phyloP scores from a whole-genome alignment of 495 filamentous ascomycete genomes.

The Rhypophila decipiens region DNA sequence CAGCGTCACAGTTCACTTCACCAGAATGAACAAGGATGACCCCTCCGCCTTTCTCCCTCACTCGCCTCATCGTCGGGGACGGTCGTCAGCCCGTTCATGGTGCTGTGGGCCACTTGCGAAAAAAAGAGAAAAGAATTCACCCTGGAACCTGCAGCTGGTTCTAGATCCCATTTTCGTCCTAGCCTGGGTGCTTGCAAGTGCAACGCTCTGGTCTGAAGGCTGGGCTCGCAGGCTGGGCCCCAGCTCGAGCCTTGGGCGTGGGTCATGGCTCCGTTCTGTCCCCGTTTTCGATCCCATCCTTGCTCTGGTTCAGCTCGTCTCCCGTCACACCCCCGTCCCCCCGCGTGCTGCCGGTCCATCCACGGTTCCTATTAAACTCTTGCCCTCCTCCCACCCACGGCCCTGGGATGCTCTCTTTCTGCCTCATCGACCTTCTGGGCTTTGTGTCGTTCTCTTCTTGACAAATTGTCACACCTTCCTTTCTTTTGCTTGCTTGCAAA shows the following conservation, averaged over 20 bases:
- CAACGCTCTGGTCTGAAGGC: neutral
- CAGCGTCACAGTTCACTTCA: slow-evolving; percentile 2
- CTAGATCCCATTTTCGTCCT: neutral
- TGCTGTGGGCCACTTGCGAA: neutral
- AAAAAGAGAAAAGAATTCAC: neutral
- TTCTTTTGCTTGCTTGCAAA: slow-evolving; percentile 13
- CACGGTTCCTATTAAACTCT: neutral
- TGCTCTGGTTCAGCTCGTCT: neutral
- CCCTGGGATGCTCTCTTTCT: slow-evolving; percentile 11
- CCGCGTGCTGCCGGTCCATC: neutral
- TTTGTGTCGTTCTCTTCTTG: slow-evolving; percentile 24
- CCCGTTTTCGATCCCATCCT: neutral
- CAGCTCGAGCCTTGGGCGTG: too few species aligned
- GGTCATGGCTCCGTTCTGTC: neutral
- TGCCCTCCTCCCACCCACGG: neutral
- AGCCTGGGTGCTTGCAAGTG: neutral
- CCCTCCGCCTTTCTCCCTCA: too few species aligned
- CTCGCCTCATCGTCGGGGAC: too few species aligned
- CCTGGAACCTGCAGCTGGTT: slow-evolving; percentile 3
- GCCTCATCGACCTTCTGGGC: slow-evolving; percentile 16
- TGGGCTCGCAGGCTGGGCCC: too few species aligned
- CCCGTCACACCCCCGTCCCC: too few species aligned
- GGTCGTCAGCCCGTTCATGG: too few species aligned
- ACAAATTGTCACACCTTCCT: slow-evolving; percentile 13
- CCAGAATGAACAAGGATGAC: neutral